Evolutionary conservation across 1,139 yeast species (phyloP), one percentile per base, ranked within the genome.

Genomic region (Yamadazyma siamensis): DNA sequence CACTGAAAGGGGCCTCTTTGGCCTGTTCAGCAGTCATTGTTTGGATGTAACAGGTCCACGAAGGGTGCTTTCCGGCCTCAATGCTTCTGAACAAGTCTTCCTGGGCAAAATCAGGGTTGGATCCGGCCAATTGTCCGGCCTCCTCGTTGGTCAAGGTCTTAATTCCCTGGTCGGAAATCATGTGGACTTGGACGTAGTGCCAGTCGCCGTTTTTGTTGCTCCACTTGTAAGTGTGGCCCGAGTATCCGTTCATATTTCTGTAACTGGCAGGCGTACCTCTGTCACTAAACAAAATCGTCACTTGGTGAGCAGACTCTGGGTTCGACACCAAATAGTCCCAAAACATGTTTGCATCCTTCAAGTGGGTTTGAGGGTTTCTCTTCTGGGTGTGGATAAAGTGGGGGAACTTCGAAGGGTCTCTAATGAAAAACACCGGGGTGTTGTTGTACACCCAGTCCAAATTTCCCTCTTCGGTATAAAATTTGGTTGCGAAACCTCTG

Each of bases 321-420:
- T 76, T 76, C 21, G 64, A 54, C 27, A 63, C 58, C 54, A 74
- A 60, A 51, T 73, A 77, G 51, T 77, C 82, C 82, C 82, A 77
- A 45, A 74, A 74, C 75, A 69, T 68, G 55, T 74, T 67, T n/a
- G 81, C 71, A 53, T 83, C 91, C 47, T 80, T 80, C 56, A 80
- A 62, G 56, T 81, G 80, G 25, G 88, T 82, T 57, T 80, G 71
- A 20, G 89, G 89, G 60, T 80, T 72, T 50, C 81, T 56, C 68
- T 77, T 77, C 50, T 77, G 82, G 15, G 94, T 80, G 67, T 84
- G 94, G 52, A 84, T 82, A 54, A 83, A 83, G 56, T 77, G 77
- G 28, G 91, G 89, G 67, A 83, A 83, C 66, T 84, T 81, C 40
- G 80, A 65, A 33, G 89, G 89, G 58, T 84, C 87, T 52, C 91